Evolutionary conservation across 2,329 filamentous ascomycete species (phyloP), one percentile per base, ranked within the genome.

Genomic region (Cryphonectria carpinicola): DNA sequence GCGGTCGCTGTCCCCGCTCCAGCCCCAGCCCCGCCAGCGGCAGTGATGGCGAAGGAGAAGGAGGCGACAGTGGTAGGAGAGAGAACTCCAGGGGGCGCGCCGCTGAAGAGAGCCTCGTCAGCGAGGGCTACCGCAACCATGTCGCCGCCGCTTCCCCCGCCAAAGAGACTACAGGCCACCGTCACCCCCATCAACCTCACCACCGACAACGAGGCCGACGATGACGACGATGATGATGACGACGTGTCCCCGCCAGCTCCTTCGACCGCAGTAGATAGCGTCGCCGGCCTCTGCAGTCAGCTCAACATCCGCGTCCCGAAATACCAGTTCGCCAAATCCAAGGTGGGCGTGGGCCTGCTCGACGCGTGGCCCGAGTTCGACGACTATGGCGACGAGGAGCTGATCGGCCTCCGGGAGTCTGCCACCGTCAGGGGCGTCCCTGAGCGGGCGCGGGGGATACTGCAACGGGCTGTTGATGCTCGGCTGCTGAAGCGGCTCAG

Each of bases 381-480:
- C 2, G 72, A 78, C 66, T 84, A 83, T 68, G 74, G 74, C n/a
- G 70, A 76, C 22, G 76, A 77, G 35, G 72, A 71, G 1, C 72
- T 71, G 1, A 73, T 82, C 7, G 81, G 83, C 0, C 68, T 67
- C 1, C 43, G 25, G 7, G 52, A 25, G 2, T 10, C 84, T 0
- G 81, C 81, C 3, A 41, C 73, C 7, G 80, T 86, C 5, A 67
- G 56, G 0, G 75, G 78, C 6, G 75, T 83, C 11, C 75, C 76
- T 4, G 79, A 81, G 3, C 80, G 78, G 74, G 78, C 76, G 60
- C 80, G 78, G 74, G 78, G 76, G 60, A 71, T 76, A 13, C 78
- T 83, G 1, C 82, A 77, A 73, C 77, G 82, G 71, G 76, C 75
- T 68, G 75, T 87, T 4, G 83, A 84, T 0, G 78, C 81, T 72